Evolutionary conservation across 2,329 filamentous ascomycete genomes (phyloP), one percentile per base, ranked within the genome.

Genomic region (Xylaria sp.): DNA sequence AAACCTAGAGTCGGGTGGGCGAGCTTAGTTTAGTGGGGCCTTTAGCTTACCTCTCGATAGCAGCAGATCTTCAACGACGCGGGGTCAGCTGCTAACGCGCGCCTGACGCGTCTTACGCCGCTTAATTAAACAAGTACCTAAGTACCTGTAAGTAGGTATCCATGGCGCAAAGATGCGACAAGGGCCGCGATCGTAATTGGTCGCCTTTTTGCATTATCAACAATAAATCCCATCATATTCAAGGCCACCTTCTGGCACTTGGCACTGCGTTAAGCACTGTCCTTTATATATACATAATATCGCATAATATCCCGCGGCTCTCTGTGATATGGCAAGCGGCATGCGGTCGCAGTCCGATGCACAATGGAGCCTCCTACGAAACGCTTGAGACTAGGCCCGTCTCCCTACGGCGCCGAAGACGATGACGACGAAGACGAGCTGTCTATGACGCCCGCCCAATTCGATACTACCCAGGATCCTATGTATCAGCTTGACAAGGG

Each of bases 311-410:
- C 46, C 18, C 37, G 10, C 44, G 55, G 0, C 13, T 20, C 20
- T 31, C 46, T 41, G 15, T 34, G 66, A 62, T 20, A 67, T 67
- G 61, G 57, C 48, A 63, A 54, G 7, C 39, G 6, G 31, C 25
- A 31, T 50, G 55, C 54, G 39, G 57, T 63, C 28, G 6, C 57
- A 61, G 25, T 39, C n/a, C 9, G 50, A 39, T 28, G 10, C 44
- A 71, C 48, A 59, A 91, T 91, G 88, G 87, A 90, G 73, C 86
- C 85, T 39, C 84, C 85, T 18, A 75, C 82, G 58, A 94, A 94
- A 80, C 85, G 89, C 77, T 83, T 86, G 71, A 88, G 88, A 74
- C 80, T 89, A n/a, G 82, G 83, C 78, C 77, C 80, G 72, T 78
- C 82, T 57, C 75, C 81, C 55, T 80, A 78, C 74, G 77, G 76